Conservation (phyloP, 345 rosid species). For the Murraya paniculata region DNA sequence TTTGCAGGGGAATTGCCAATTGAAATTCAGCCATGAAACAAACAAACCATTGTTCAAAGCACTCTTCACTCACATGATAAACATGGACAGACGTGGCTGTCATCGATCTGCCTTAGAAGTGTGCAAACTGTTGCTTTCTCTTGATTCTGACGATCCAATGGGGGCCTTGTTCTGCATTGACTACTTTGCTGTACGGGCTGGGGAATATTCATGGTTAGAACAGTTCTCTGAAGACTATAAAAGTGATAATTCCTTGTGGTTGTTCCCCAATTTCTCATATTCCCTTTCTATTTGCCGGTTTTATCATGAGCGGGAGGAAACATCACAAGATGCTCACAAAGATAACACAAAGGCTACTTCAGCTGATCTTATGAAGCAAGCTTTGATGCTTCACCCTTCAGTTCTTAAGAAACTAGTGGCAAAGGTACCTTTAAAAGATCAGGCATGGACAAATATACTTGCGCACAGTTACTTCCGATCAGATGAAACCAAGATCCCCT, state of each 20-base stretch:
- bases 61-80: constrained; percentile 83
- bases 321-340: constrained; percentile 24
- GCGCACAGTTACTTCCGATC: constrained; percentile 56
- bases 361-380: constrained; percentile 76
- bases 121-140: constrained; percentile 77
- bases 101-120: constrained; percentile 89
- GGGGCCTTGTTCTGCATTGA: constrained; percentile 91
- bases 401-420: constrained; percentile 66
- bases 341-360: constrained; percentile 50
- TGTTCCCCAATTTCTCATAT: constrained; percentile 81
- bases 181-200: constrained; percentile 83
- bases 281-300: constrained; percentile 84
- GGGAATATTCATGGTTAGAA: constrained; percentile 80
- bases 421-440: constrained; percentile 85
- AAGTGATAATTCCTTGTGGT: constrained; percentile 75
- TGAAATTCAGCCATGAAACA: constrained; percentile 67
- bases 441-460: constrained; percentile 61
- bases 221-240: constrained; percentile 66
- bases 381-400: constrained; percentile 85
- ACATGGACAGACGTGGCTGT: constrained; percentile 88
- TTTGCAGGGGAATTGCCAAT: constrained; percentile 65
- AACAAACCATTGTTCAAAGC: constrained; percentile 75
- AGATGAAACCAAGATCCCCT: constrained; percentile 60
- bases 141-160: constrained; percentile 77
- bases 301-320: constrained; percentile 57